A percentile compares a stretch with the other conserved stretches of the same genome.
phyloP scores from a whole-genome alignment of 768 basidiomycete genomes.

The Solioccasus polychromus region DNA sequence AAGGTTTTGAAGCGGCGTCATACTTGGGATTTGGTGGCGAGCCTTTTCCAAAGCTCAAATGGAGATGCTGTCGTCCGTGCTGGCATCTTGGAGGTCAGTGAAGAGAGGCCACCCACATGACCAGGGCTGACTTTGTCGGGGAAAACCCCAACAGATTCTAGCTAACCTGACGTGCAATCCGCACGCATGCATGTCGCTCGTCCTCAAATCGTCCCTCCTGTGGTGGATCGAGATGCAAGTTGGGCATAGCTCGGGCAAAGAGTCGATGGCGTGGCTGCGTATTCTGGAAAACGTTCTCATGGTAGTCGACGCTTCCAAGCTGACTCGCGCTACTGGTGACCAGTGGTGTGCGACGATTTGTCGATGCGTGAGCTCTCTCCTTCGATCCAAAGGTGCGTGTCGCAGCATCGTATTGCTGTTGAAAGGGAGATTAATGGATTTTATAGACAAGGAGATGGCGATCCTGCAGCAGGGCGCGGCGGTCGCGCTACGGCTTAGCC shows the following conservation, averaged over 20 bases:
- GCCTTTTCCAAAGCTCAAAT: slow-evolving; percentile 68
- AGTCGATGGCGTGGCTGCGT: slow-evolving; percentile 59
- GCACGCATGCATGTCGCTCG: slow-evolving; percentile 66
- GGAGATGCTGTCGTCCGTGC: slow-evolving; percentile 51
- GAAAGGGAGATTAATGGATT: not conserved
- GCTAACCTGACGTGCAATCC: slow-evolving; percentile 69
- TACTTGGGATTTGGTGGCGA: slow-evolving; percentile 86
- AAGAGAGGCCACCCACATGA: no score
- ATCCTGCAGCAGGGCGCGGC: slow-evolving; percentile 25
- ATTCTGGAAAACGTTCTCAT: slow-evolving; percentile 63
- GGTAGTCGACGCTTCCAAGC: slow-evolving; percentile 45
- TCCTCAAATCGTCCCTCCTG: slow-evolving; percentile 69
- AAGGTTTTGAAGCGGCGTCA: slow-evolving; percentile 73
- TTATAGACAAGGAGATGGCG: slow-evolving; percentile 18
- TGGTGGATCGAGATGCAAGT: slow-evolving; percentile 84
- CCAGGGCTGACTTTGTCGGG: not conserved
- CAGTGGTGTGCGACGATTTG: slow-evolving; percentile 60
- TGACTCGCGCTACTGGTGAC: slow-evolving; percentile 52
- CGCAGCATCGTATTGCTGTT: no score
- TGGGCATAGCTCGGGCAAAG: slow-evolving; percentile 21
- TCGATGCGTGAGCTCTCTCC: slow-evolving; percentile 42
- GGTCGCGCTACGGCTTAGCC: slow-evolving; percentile 36
- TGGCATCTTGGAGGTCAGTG: slow-evolving; percentile 67
- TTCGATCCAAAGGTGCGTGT: slow-evolving; percentile 13
- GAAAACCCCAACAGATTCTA: slow-evolving; percentile 51